phyloP scores from a whole-genome alignment of 441 rosid species.

The Gossypium schwendimanii region DNA sequence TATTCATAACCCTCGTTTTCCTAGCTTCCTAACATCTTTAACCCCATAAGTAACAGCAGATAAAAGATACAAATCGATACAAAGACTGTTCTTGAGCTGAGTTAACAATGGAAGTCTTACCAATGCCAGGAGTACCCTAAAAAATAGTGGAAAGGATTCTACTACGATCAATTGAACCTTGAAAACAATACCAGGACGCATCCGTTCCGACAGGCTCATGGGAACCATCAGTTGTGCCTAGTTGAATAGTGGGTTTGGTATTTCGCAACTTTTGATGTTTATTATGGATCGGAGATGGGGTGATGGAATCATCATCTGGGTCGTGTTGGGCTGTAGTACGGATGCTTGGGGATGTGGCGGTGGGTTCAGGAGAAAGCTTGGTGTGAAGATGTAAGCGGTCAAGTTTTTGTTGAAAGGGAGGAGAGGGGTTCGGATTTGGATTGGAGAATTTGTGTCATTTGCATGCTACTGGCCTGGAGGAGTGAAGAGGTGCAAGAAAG shows the following conservation, averaged over 20 bases:
- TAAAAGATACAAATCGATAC: conserved; percentile 46
- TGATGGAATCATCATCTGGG: not conserved
- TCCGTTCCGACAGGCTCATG: conserved; percentile 63
- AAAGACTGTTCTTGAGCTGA: conserved; percentile 31
- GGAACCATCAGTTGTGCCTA: not conserved
- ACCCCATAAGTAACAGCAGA: conserved; percentile 68
- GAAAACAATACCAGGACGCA: conserved; percentile 59
- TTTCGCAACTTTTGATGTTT: conserved; percentile 26
- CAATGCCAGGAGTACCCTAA: conserved; percentile 84
- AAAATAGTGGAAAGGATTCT: conserved; percentile 60
- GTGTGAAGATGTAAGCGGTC: conserved; percentile 41
- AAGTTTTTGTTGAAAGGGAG: conserved; percentile 40
- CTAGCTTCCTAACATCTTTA: conserved; percentile 68
- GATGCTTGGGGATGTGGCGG: conserved; percentile 11
- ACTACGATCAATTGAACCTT: conserved; percentile 47
- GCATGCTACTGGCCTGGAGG: too few relatives aligned
- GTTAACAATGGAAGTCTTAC: conserved; percentile 66
- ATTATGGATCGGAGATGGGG: conserved; percentile 18
- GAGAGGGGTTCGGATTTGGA: not conserved
- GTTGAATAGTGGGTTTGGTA: not conserved
- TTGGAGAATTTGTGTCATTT: not conserved
- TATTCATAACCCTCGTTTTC: conserved; percentile 33
- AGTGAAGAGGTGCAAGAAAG: too few relatives aligned
- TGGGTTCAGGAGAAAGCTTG: conserved; percentile 16
- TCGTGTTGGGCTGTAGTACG: not conserved